These are phyloP conservation scores for Phytophthora idaei DNA, from an alignment of 352 stramenopile species.

Conservation along the genomic window DNA sequence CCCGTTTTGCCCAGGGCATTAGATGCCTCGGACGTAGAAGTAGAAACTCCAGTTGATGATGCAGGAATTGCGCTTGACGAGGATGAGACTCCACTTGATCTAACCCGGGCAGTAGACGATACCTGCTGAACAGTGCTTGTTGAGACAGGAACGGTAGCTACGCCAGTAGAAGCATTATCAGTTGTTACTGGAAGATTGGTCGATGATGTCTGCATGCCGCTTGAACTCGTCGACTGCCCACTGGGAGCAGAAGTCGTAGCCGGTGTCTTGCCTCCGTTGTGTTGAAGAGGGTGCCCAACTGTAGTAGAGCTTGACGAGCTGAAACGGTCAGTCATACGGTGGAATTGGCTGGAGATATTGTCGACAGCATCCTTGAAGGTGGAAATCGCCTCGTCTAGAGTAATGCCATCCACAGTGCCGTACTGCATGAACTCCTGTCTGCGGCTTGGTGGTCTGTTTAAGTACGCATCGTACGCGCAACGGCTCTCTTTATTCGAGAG, in stretches of 20 bases:
- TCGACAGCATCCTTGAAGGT: constrained; percentile 83
- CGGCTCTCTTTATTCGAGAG: constrained; percentile 64
- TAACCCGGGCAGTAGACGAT: constrained; percentile 12
- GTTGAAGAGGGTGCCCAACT: constrained; percentile 61
- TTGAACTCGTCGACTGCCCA: constrained; percentile 4
- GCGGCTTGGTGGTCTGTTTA: constrained; percentile 56
- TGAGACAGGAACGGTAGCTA: constrained; percentile 7
- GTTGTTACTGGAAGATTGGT: constrained; percentile 14
- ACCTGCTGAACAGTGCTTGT: constrained; percentile 8
- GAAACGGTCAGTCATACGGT: constrained; percentile 58
- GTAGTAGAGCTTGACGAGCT: constrained; percentile 77
- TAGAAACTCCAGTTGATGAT: constrained; percentile 14
- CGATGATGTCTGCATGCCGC: constrained; percentile 15
- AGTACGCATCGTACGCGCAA: constrained; percentile 58
- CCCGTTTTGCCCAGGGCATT: constrained; percentile 24
- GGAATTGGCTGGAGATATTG: constrained; percentile 46
- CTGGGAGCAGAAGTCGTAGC: constrained; percentile 11
- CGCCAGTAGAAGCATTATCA: constrained; percentile 15
- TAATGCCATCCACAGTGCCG: constrained; percentile 76
- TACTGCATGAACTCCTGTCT: constrained; percentile 75
- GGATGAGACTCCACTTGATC: constrained; percentile 15
- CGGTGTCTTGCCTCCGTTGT: constrained; percentile 35
- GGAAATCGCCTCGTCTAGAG: constrained; percentile 77
- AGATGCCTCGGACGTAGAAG: constrained; percentile 19
- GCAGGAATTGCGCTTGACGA: constrained; percentile 14